Evolutionary conservation across 2,329 filamentous ascomycete species (phyloP).

Genomic region (Colletotrichum sp.): DNA sequence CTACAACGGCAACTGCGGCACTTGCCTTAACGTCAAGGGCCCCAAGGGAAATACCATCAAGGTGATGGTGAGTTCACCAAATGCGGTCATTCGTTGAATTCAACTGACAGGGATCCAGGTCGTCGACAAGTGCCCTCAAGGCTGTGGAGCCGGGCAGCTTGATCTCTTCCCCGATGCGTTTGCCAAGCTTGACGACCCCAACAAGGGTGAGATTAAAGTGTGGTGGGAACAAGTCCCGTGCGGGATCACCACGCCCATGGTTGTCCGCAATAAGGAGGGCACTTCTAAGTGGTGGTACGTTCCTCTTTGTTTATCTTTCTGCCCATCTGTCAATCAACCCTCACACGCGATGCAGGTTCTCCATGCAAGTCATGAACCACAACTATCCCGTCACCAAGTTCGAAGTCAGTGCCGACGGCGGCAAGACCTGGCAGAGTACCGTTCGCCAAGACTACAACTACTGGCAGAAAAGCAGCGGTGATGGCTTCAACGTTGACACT

Average conservation of each 20-base stretch:
- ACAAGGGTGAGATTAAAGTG: slow-evolving; percentile 52
- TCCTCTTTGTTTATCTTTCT: not conserved
- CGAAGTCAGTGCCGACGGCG: slow-evolving; percentile 65
- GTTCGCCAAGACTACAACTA: slow-evolving; percentile 50
- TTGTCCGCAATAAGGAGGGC: slow-evolving; percentile 58
- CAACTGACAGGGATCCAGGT: slow-evolving; percentile 37
- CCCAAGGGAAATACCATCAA: slow-evolving; percentile 14
- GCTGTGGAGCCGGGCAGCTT: slow-evolving; percentile 55
- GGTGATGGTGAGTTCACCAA: not conserved
- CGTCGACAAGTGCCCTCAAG: slow-evolving; percentile 60
- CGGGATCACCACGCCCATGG: slow-evolving; percentile 52
- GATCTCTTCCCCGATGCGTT: slow-evolving; percentile 61
- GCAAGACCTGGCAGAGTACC: slow-evolving; percentile 61
- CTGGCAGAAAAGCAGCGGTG: slow-evolving; percentile 24
- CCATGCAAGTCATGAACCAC: slow-evolving; percentile 64
- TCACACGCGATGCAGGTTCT: slow-evolving; percentile 43
- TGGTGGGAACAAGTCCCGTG: slow-evolving; percentile 55
- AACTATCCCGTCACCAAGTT: slow-evolving; percentile 60
- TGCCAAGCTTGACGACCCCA: slow-evolving; percentile 44
- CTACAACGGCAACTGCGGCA: slow-evolving; percentile 13
- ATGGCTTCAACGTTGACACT: slow-evolving; percentile 22
- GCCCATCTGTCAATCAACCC: slow-evolving; percentile 30
- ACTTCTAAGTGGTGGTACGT: slow-evolving; percentile 36
- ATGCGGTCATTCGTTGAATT: not conserved
- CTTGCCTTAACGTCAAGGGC: slow-evolving; percentile 11